Evolutionary conservation across 108 stramenopile species (phyloP).

Genomic region (Fragilariopsis cylindrus): DNA sequence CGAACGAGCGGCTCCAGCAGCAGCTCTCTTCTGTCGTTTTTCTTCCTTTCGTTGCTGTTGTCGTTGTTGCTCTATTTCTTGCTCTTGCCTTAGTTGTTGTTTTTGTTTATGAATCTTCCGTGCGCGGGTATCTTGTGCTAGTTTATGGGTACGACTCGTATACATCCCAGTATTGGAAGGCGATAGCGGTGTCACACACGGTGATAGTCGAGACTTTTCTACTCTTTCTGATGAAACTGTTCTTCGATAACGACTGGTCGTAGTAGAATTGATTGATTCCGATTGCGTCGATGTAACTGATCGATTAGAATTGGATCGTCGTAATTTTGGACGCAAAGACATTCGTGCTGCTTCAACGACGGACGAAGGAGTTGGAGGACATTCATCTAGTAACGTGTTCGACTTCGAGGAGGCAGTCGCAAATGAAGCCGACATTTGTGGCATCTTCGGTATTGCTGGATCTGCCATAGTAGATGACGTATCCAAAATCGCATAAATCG

Average conservation of each 20-base stretch:
- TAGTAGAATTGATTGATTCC: constrained; percentile 3
- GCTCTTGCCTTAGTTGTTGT: background rate
- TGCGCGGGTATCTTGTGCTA: background rate
- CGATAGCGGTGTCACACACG: background rate
- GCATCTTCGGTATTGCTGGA: background rate
- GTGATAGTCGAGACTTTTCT: background rate
- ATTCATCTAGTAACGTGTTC: background rate
- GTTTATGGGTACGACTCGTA: background rate
- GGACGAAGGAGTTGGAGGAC: constrained; percentile 3
- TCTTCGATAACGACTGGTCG: background rate
- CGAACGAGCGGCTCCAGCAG: background rate
- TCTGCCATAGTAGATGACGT: background rate
- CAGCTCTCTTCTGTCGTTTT: constrained; percentile 5
- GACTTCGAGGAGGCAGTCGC: too few relatives aligned
- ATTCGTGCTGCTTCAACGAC: constrained; percentile 9
- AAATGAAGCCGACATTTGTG: background rate
- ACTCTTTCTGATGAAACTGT: background rate
- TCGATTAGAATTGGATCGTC: constrained; percentile 12
- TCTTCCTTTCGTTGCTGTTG: constrained; percentile 13
- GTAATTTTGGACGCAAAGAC: constrained; percentile 12
- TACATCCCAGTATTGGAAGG: background rate
- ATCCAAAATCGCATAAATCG: constrained; percentile 1
- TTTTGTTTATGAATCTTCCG: background rate
- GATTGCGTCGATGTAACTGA: constrained; percentile 5
- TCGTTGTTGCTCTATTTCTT: background rate